These are phyloP conservation scores for Candida sakaeoensis DNA, from an alignment of 805 yeast species.

Conservation along the genomic window DNA sequence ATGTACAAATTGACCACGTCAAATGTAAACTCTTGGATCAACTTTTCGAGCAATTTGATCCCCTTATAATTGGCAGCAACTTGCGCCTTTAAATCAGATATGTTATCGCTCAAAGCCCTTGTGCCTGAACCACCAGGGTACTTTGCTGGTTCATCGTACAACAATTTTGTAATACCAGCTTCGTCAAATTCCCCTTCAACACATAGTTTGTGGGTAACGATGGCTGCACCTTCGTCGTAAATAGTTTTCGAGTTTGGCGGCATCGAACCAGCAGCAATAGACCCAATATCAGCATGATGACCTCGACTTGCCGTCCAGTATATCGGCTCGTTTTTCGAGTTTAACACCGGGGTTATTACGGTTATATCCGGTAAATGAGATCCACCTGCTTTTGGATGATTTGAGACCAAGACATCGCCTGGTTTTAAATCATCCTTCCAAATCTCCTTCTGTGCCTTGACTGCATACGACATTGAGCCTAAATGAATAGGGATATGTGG, in stretches of 20 bases:
- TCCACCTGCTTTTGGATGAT: constrained; percentile 44
- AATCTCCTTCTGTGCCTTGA: constrained; percentile 35
- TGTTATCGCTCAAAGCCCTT: constrained; percentile 75
- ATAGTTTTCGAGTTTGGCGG: constrained; percentile 86
- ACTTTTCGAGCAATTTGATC: constrained; percentile 54
- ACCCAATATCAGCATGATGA: constrained; percentile 96
- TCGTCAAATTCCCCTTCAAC: constrained; percentile 69
- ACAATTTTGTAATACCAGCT: constrained; percentile 54
- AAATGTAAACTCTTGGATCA: constrained; percentile 62
- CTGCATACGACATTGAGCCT: constrained; percentile 48
- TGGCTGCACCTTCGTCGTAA: constrained; percentile 89
- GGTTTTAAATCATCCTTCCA: constrained; percentile 38
- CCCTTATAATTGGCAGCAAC: constrained; percentile 89
- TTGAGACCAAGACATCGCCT: constrained; percentile 42
- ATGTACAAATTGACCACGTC: constrained; percentile 32
- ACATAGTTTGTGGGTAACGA: constrained; percentile 73
- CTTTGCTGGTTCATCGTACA: constrained; percentile 72
- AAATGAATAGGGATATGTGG: constrained; percentile 45
- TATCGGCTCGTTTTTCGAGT: constrained; percentile 45
- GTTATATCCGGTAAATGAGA: constrained; percentile 59
- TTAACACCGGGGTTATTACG: constrained; percentile 83
- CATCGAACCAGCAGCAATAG: constrained; percentile 88
- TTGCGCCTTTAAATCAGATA: constrained; percentile 54
- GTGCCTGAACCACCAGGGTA: constrained; percentile 89
- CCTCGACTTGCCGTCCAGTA: constrained; percentile 94